Evolutionary conservation across 805 yeast genomes (phyloP), one percentile per base, ranked within the genome.

Genomic region (Peterozyma toletana): DNA sequence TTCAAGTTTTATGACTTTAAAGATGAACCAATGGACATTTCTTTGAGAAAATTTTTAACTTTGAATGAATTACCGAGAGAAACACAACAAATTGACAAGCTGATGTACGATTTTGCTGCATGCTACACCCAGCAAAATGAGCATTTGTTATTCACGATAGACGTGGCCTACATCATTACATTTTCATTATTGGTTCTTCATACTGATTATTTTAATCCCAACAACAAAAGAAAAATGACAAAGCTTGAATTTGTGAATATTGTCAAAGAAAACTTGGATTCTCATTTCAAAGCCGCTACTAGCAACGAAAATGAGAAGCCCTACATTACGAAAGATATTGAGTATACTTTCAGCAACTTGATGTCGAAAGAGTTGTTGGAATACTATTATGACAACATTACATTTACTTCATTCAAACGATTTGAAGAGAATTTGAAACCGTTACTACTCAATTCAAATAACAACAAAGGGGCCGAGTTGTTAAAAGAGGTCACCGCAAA

Each of bases 61-160:
- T 62, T 70, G 39, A 70, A 78, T 45, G 77, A 77, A 43, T 61
- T 85, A 21, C 93, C 93, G 0, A 72, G 68, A 48, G 93, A 85
- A 53, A 66, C 87, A 0, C 91, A 84, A 55, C 90, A 85, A 54
- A 84, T 85, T 41, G 91, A 85, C 52, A 65, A 89, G 39, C 70
- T 82, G 3, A 61, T 85, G 35, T 75, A 73, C 42, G 71, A 71
- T 30, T 80, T 85, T 58, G 73, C 85, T 9, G 55, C 54, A 29
- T 67, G 73, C 18, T 85, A 78, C 57, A 69, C 68, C 47, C 55
- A 60, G 29, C 70, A 57, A 43, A 73, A 75, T 48, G 65, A 66
- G 0, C 55, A 54, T 9, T 41, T 67, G 10, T 73, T 66, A 31
- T 41, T 54, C n/a, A 55, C 58, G 14, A 51, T 52, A 1, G 85